These are phyloP conservation scores for Phylloporus arenicola DNA, from an alignment of 768 basidiomycete species.

Conservation along the genomic window DNA sequence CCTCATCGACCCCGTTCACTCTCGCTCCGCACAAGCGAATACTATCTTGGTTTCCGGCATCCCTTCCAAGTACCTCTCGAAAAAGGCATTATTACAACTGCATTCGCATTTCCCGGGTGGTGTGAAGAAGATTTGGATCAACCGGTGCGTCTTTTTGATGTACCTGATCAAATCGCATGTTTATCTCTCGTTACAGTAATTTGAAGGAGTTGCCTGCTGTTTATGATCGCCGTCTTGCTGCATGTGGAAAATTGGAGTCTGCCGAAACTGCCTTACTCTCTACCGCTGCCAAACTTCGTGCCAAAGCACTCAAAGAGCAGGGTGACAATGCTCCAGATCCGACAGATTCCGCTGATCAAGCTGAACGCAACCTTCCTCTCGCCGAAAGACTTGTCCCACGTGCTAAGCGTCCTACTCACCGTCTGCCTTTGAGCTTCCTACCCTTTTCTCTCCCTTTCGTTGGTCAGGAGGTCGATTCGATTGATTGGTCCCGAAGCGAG, in stretches of 20 bases:
- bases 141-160: constrained; percentile 45
- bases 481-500: constrained; percentile 82
- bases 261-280: constrained; percentile 78
- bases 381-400: constrained; percentile 59
- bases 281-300: constrained; percentile 67
- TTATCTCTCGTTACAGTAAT: constrained; percentile 41
- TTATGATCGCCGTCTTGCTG: constrained; percentile 69
- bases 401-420: constrained; percentile 73
- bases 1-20: constrained; percentile 69
- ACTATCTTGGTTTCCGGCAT: constrained; percentile 91
- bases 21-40: constrained; percentile 77
- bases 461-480: constrained; percentile 89
- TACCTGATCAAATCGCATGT: neutral
- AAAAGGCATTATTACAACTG: constrained; percentile 56
- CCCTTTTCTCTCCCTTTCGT: constrained; percentile 57
- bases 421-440: constrained; percentile 50
- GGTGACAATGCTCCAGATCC: constrained; percentile 20
- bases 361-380: constrained; percentile 29
- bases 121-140: constrained; percentile 88
- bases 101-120: constrained; percentile 89
- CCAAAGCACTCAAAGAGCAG: constrained; percentile 47
- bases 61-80: constrained; percentile 70
- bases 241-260: constrained; percentile 75
- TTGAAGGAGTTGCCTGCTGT: constrained; percentile 82
- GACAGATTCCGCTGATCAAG: constrained; percentile 20